These are phyloP conservation scores for Hygrocybe coccinea DNA, from an alignment of 768 basidiomycete genomes.

Conservation along the genomic window DNA sequence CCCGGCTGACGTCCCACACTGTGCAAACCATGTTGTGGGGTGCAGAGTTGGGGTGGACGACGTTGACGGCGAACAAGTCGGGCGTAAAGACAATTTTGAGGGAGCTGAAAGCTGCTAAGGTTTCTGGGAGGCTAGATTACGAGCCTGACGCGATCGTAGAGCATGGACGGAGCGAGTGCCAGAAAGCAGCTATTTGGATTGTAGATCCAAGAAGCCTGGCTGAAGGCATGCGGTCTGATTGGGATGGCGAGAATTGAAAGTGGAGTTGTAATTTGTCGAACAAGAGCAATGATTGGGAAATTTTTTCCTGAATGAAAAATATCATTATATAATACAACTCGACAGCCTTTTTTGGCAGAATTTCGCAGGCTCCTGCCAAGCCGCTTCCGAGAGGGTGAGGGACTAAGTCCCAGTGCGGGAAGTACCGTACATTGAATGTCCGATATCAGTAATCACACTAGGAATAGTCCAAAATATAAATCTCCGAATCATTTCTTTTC, in stretches of 20 bases:
- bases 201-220: slow-evolving; percentile 78
- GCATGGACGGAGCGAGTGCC: not conserved
- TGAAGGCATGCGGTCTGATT: slow-evolving; percentile 41
- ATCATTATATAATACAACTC: not conserved
- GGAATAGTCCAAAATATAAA: too few relatives aligned
- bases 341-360: too few relatives aligned
- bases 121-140: slow-evolving; percentile 31
- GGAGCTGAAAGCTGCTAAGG: slow-evolving; percentile 49
- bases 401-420: too few relatives aligned
- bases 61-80: slow-evolving; percentile 79
- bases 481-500: too few relatives aligned
- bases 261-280: not conserved
- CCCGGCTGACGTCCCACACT: slow-evolving; percentile 70
- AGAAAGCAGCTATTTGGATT: slow-evolving; percentile 57
- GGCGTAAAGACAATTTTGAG: slow-evolving; percentile 72
- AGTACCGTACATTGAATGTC: too few relatives aligned
- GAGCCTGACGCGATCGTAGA: slow-evolving; percentile 16
- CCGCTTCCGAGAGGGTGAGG: too few relatives aligned
- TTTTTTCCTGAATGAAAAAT: too few relatives aligned
- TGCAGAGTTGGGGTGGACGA: slow-evolving; percentile 68
- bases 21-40: slow-evolving; percentile 70
- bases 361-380: too few relatives aligned
- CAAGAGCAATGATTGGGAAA: too few relatives aligned
- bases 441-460: too few relatives aligned
- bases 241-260: not conserved